A percentile compares a stretch with the other conserved stretches of the same genome.
These are phyloP conservation scores for Boletus patriciae DNA, from an alignment of 768 basidiomycete species.

Conservation along the genomic window DNA sequence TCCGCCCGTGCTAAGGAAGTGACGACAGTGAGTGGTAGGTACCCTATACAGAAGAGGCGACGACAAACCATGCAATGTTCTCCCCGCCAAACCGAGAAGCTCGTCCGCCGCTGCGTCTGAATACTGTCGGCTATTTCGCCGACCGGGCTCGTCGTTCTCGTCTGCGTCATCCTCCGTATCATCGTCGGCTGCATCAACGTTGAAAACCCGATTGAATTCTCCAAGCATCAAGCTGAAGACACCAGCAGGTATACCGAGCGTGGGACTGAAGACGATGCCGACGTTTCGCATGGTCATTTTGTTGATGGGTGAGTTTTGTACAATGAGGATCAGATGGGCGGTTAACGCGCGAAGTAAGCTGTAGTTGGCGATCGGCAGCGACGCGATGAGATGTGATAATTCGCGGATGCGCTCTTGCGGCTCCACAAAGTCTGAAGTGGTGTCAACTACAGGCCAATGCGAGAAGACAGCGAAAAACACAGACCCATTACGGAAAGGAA, in stretches of 20 bases:
- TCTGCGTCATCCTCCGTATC: slow-evolving; percentile 24
- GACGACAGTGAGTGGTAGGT: slow-evolving; percentile 3
- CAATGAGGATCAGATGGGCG: slow-evolving; percentile 92
- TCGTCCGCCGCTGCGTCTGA: slow-evolving; percentile 81
- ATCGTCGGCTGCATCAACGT: slow-evolving; percentile 53
- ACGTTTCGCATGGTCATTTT: slow-evolving; percentile 99
- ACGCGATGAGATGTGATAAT: slow-evolving; percentile 80
- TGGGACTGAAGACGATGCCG: slow-evolving; percentile 97
- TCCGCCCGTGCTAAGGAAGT: slow-evolving; percentile 44
- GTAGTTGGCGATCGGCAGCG: slow-evolving; percentile 90
- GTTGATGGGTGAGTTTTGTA: slow-evolving; percentile 85
- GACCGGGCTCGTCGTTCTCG: slow-evolving; percentile 44
- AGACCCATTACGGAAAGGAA: slow-evolving; percentile 93
- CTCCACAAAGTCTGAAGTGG: slow-evolving; percentile 75
- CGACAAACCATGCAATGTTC: slow-evolving; percentile 60
- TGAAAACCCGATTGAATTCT: slow-evolving; percentile 93
- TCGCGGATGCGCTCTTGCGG: slow-evolving; percentile 86
- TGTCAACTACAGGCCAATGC: slow-evolving; percentile 11
- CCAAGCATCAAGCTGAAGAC: slow-evolving; percentile 93
- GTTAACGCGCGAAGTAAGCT: slow-evolving; percentile 90
- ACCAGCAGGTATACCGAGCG: slow-evolving; percentile 95
- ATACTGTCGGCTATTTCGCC: slow-evolving; percentile 83
- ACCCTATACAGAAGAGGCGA: background rate
- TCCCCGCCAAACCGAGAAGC: slow-evolving; percentile 74
- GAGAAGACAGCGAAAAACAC: slow-evolving; percentile 32